phyloP scores from a whole-genome alignment of 306 rosid species.

The Medicago arabica region DNA sequence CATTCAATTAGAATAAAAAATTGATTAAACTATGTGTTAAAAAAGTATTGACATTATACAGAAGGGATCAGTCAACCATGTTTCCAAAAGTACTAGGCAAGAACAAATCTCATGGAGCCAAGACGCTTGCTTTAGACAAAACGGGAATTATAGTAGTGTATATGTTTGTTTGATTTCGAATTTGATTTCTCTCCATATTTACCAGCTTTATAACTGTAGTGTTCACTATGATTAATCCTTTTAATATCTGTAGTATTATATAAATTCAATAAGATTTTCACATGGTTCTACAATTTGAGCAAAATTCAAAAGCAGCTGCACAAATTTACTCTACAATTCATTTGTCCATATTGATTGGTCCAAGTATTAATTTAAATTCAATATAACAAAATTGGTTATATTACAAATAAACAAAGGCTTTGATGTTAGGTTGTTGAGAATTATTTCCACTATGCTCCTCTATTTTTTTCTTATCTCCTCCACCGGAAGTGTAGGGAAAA shows the following conservation, averaged over 20 bases:
- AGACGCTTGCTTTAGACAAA: conserved; percentile 26
- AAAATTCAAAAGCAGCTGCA: not conserved
- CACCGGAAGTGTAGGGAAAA: conserved; percentile 9
- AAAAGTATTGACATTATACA: conserved; percentile 4
- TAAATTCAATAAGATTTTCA: not conserved
- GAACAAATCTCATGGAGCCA: conserved; percentile 23
- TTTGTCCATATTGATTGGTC: conserved; percentile 1
- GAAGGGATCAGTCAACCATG: conserved; percentile 7
- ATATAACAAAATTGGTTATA: not conserved
- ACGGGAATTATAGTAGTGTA: conserved; percentile 9
- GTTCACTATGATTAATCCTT: not conserved
- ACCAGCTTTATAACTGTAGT: not conserved
- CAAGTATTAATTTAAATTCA: not conserved
- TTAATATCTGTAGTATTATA: conserved; percentile 1
- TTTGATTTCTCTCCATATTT: conserved; percentile 30
- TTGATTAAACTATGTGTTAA: not conserved
- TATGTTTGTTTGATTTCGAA: conserved; percentile 2
- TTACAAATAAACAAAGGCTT: conserved; percentile 17
- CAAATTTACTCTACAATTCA: conserved; percentile 6
- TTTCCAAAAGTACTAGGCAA: conserved; percentile 17
- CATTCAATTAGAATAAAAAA: conserved; percentile 41
- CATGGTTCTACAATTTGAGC: conserved; percentile 20
- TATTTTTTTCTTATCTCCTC: not conserved
- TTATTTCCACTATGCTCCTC: not conserved
- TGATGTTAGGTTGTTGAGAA: not conserved